A percentile compares a stretch with the other conserved stretches of the same genome.
phyloP scores from a whole-genome alignment of 31 red algal genomes.

The Odonthalia washingtoniensis region DNA sequence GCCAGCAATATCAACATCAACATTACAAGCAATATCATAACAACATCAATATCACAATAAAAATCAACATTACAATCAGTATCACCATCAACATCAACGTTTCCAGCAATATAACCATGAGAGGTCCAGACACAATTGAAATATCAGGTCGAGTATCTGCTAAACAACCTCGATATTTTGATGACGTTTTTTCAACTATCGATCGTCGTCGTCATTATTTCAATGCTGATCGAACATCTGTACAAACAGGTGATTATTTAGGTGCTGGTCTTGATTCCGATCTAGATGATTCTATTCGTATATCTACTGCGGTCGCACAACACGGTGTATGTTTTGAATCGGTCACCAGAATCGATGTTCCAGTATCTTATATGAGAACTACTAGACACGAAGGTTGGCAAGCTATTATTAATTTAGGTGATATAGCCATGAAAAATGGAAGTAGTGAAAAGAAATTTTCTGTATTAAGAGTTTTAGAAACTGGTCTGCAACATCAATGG shows the following conservation, averaged over 20 bases:
- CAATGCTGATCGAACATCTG: conserved; percentile 56
- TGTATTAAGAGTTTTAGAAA: no score
- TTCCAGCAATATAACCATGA: no score
- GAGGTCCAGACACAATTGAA: conserved; percentile 50
- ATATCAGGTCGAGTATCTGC: conserved; percentile 38
- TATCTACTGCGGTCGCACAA: no score
- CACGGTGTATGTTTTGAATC: conserved; percentile 35
- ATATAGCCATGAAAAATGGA: no score
- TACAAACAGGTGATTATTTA: conserved; percentile 58
- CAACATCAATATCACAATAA: no score
- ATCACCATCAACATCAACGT: no score
- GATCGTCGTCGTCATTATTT: conserved; percentile 42
- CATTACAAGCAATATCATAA: no score
- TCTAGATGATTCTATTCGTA: conserved; percentile 39
- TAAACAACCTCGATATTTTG: conserved; percentile 65
- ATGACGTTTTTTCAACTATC: conserved; percentile 56
- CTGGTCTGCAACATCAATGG: no score
- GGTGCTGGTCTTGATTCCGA: conserved; percentile 54
- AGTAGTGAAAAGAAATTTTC: conserved; percentile 38
- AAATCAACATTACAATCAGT: no score
- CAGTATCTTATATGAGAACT: conserved; percentile 59
- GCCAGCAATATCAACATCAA: no score
- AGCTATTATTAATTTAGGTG: no score
- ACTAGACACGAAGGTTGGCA: no score
- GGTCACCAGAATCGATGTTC: conserved; percentile 29